Base-by-base conservation (phyloP, 495 filamentous ascomycete species). In the Hypoxylon crocopeplum region DNA sequence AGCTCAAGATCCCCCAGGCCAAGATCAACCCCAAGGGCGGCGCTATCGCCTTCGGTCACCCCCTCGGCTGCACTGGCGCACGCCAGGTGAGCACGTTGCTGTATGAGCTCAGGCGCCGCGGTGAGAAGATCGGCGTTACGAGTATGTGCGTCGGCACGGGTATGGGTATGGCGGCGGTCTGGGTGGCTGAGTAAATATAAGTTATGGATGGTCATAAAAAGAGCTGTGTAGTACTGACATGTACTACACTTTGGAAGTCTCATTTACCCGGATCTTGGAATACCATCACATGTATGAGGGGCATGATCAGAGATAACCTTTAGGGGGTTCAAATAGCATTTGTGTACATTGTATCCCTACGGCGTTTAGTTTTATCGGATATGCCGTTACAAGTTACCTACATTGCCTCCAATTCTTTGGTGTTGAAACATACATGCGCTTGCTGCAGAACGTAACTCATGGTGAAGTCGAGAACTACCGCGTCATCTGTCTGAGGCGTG, bases 11-110 rank as follows among this genome's bases (percentile, higher is more conserved):
- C 38, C 89, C 91, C 57, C 48, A 74, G 62, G 81, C 84, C 60
- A 96, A 96, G 83, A 83, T 98, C 65, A 98, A 98, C 80, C 94
- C 93, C 34, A 97, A 97, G 82, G 94, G 94, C 48, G 93, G 94
- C 49, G 95, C 95, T 21, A 98, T 98, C 71, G 94, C 94, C n/a
- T 97, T 98, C 67, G 94, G 94, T 5, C 94, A 98, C 81, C 94
- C 94, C 5, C 82, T 98, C 15, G 94, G 94, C 29, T 95, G 91
- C 73, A 98, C 94, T 0, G 94, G 94, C 27, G 89, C 94, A 8
- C 82, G 94, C 62, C 95, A 98, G 82, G 89, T 98, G 33, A 89
- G 88, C 69, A 98, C 94, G 6, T 73, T 98, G 59, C 77, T 98
- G 56, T 92, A 86, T 53, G 95, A 97, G 82, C 75, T 98, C 53